phyloP scores from a whole-genome alignment of 1,284 basidiomycete genomes.

The Paramarasmius palmivorus region DNA sequence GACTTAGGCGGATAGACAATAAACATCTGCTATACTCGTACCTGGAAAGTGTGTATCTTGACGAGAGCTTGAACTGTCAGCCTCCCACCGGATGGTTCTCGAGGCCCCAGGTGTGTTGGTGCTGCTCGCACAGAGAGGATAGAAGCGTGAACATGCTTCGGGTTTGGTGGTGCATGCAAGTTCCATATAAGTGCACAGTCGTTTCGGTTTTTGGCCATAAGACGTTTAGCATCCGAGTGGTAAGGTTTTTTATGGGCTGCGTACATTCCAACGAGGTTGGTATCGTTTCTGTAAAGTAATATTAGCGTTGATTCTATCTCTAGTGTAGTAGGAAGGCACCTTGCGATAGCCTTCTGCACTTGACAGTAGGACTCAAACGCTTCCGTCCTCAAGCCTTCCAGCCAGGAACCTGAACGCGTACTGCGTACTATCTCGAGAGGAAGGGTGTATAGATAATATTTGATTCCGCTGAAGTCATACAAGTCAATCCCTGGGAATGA shows the following conservation, averaged over 20 bases:
- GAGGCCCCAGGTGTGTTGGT: slow-evolving; percentile 37
- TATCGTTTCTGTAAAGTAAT: slow-evolving; percentile 5
- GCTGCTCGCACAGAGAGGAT: slow-evolving; percentile 8
- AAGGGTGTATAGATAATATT: background rate
- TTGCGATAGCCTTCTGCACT: slow-evolving; percentile 11
- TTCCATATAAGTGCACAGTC: slow-evolving; percentile 8
- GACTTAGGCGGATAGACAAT: background rate
- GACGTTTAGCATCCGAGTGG: background rate
- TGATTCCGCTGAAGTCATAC: background rate
- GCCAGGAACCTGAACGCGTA: slow-evolving; percentile 1
- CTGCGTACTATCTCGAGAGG: slow-evolving; percentile 2
- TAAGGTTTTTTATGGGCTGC: background rate
- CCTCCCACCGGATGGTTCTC: slow-evolving; percentile 55
- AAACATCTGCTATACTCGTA: slow-evolving; percentile 32
- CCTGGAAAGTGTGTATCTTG: slow-evolving; percentile 71
- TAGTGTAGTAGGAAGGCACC: background rate
- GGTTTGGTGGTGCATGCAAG: slow-evolving; percentile 5
- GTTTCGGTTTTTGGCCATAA: slow-evolving; percentile 3
- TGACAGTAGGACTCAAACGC: slow-evolving; percentile 5
- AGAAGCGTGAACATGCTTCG: background rate
- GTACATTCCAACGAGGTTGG: background rate
- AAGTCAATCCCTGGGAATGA: slow-evolving; percentile 7
- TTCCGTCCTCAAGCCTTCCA: slow-evolving; percentile 5
- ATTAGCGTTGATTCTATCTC: background rate
- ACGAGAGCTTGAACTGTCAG: slow-evolving; percentile 64